Evolutionary conservation across 768 basidiomycete species (phyloP), one percentile per base, ranked within the genome.

Genomic region (Podaxis carcinomalis): DNA sequence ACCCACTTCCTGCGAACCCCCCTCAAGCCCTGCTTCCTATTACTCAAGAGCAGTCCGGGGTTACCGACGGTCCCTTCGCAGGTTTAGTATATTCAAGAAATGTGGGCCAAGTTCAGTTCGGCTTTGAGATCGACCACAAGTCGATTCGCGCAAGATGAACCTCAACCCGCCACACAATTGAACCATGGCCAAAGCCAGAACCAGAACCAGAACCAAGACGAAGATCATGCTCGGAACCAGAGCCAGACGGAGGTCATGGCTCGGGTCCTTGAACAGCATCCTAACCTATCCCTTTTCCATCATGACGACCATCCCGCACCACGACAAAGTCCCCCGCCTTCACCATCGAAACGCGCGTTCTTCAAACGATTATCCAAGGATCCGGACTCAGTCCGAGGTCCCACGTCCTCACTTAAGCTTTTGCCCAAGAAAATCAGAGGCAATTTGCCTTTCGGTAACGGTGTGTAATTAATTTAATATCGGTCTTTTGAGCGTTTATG

Each of bases 61-160:
- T 27, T 32, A 23, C 32, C 47, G 5, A 40, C 11, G 25, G 28
- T 21, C 36, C 39, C 25, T 28, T 49, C 56, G 9, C 39, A 25
- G 37, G 19, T 13, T 25, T 19, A 42, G 16, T 19, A 42, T n/a
- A 19, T 56, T 54, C 53, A 37, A 57, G 56, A 62, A 44, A 87
- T 87, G 85, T 88, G 86, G 85, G 80, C 86, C 4, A 88, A 83
- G 70, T 68, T 87, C 44, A 83, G 79, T 68, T 80, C 76, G 66
- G 83, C 78, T 56, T 76, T 88, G 63, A 87, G 82, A 68, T 70
- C 75, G 57, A 58, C 53, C 0, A 55, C 53, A 5, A 42, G 37
- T 39, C 69, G 72, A 59, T 74, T 75, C 49, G 68, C 58, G 46
- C 62, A 70, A 54, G 68, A 74, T 35, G 67, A 75, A 6, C 27